Evolutionary conservation across 1,284 basidiomycete genomes (phyloP), one percentile per base, ranked within the genome.

Genomic region (Trichosporon sp.): DNA sequence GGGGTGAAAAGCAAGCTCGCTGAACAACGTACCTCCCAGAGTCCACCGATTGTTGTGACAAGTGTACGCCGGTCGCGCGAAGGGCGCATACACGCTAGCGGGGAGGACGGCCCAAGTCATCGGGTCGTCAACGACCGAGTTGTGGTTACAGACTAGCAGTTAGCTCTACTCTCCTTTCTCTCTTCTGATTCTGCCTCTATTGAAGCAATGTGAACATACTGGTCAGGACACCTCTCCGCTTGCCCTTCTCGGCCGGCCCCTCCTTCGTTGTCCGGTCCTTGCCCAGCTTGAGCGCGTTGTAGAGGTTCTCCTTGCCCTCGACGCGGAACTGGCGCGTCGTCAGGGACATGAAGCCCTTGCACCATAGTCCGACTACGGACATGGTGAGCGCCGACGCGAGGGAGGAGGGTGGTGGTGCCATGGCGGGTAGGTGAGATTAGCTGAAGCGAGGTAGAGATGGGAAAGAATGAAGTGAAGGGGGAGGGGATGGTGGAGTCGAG

Each of bases 71-170:
- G 81, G 78, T 14, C 74, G 71, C 3, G 82, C 76, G 48, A 82
- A 79, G 2, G 83, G 83, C 32, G 90, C 84, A 79, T 89, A 92
- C 71, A 86, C 89, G 35, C 85, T 82, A 16, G 87, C 78, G 0
- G 93, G 93, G 72, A 96, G 88, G 19, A 91, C 85, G 11, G 91
- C 91, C 94, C 93, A 96, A n/a, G 87, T 87, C 70, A 81, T 75
- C 0, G 84, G 84, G 72, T 85, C 84, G 68, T 84, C 84, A 10
- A 81, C 77, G 2, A 93, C 93, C 61, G 94, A 96, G 70, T 95
- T 90, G 80, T 97, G 94, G 81, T 97, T 97, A 67, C 90, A 89
- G 65, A 96, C 93, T 96, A 10, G 35, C n/a, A 48, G 61, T 26
- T 26, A 26, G 26, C 26, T 26, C 26, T 26, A 26, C 26, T 26